These are phyloP conservation scores for Stylonectria norvegica DNA, from an alignment of 2,329 filamentous ascomycete species.

Conservation along the genomic window DNA sequence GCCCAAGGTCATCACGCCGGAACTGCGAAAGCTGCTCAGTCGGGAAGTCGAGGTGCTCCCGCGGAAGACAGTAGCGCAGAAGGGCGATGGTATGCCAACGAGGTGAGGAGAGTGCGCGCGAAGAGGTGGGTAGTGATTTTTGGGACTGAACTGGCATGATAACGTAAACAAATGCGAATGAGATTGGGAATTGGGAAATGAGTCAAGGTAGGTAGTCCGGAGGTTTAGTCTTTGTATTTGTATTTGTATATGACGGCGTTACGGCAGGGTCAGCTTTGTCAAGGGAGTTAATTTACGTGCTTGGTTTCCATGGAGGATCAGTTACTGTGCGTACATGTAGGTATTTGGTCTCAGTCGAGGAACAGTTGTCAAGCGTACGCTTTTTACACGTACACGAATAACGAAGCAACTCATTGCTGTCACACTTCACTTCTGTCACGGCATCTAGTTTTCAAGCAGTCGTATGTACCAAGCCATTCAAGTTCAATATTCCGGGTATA, in stretches of 20 bases:
- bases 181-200: too few relatives aligned
- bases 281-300: too few relatives aligned
- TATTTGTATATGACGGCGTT: slow-evolving; percentile 13
- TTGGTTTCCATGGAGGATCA: too few relatives aligned
- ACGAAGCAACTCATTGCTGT: slow-evolving; percentile 10
- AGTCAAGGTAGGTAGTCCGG: too few relatives aligned
- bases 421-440: too few relatives aligned
- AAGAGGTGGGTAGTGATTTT: neutral
- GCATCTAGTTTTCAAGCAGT: too few relatives aligned
- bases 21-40: slow-evolving; percentile 53
- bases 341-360: too few relatives aligned
- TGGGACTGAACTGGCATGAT: neutral
- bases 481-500: slow-evolving; percentile 16
- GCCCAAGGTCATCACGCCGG: slow-evolving; percentile 53
- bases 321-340: neutral
- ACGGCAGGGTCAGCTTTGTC: neutral
- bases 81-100: slow-evolving; percentile 35
- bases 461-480: too few relatives aligned
- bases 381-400: slow-evolving; percentile 4
- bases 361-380: too few relatives aligned
- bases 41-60: slow-evolving; percentile 45
- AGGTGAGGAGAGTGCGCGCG: slow-evolving; percentile 15
- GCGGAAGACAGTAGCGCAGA: slow-evolving; percentile 33
- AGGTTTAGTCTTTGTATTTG: slow-evolving; percentile 2
- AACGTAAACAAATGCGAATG: too few relatives aligned